A percentile compares a stretch with the other conserved stretches of the same genome.
These are phyloP conservation scores for Endocalyx cinctus DNA, from an alignment of 2,329 filamentous ascomycete genomes.

Conservation along the genomic window DNA sequence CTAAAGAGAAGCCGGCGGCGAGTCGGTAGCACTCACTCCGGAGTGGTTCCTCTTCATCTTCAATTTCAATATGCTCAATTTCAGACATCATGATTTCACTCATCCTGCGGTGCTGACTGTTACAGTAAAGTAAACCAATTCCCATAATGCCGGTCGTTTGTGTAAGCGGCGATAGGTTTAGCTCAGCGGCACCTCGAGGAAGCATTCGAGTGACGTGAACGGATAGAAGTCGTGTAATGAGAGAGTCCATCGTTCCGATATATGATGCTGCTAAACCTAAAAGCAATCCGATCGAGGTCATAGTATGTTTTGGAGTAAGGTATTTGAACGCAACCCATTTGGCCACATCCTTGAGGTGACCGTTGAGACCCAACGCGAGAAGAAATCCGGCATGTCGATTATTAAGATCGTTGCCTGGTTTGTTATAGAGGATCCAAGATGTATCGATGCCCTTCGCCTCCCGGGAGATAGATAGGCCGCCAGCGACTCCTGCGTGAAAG, in stretches of 20 bases:
- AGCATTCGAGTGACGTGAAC: slow-evolving; percentile 96
- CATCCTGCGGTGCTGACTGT: slow-evolving; percentile 96
- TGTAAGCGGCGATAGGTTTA: slow-evolving; percentile 87
- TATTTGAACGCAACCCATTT: slow-evolving; percentile 99
- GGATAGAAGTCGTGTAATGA: slow-evolving; percentile 87
- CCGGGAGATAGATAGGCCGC: slow-evolving; percentile 83
- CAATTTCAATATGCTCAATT: slow-evolving; percentile 77
- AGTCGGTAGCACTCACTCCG: slow-evolving; percentile 95
- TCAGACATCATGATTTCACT: slow-evolving; percentile 98
- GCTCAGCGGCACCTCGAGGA: slow-evolving; percentile 83
- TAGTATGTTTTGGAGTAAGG: slow-evolving; percentile 96
- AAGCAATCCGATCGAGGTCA: slow-evolving; percentile 96
- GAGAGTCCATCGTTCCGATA: slow-evolving; percentile 92
- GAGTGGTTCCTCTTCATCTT: slow-evolving; percentile 79
- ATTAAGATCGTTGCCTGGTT: slow-evolving; percentile 77
- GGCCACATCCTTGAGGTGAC: slow-evolving; percentile 86
- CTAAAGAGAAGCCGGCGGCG: slow-evolving; percentile 87
- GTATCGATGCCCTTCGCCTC: slow-evolving; percentile 92
- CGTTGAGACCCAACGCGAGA: slow-evolving; percentile 85
- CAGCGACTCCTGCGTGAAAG: slow-evolving; percentile 94
- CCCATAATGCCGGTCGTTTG: slow-evolving; percentile 98
- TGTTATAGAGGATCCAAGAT: slow-evolving; percentile 98
- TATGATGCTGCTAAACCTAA: slow-evolving; percentile 90
- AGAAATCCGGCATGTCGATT: slow-evolving; percentile 96
- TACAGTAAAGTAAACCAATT: slow-evolving; percentile 88